Conservation (phyloP, 805 yeast species). For the Millerozyma miso region DNA sequence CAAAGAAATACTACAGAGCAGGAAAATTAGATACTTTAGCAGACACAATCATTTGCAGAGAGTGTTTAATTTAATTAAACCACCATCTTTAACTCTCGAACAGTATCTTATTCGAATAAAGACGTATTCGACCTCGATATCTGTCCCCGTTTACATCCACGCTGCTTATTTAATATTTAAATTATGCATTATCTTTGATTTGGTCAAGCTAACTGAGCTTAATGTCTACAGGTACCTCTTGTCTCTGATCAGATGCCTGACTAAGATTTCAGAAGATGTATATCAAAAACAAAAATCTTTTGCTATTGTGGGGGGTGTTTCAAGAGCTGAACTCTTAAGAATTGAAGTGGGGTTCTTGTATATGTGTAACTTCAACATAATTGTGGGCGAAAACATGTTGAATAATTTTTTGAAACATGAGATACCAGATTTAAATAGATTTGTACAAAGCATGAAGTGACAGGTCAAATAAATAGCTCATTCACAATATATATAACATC, state of each 20-base stretch:
- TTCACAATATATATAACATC: too few species aligned
- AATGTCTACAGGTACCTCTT: constrained; percentile 38
- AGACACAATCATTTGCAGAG: constrained; percentile 23
- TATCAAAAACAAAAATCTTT: constrained; percentile 38
- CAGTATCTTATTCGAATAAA: constrained; percentile 34
- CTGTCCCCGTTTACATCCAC: constrained; percentile 37
- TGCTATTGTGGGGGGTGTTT: constrained; percentile 42
- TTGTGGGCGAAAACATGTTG: constrained; percentile 31
- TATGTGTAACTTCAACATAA: constrained; percentile 34
- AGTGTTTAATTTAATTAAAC: constrained; percentile 28
- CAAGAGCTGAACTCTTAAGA: constrained; percentile 30
- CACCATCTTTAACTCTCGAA: constrained; percentile 32
- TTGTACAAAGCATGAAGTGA: neutral
- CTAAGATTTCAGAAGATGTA: constrained; percentile 38
- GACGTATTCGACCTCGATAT: constrained; percentile 36
- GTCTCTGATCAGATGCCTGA: constrained; percentile 39
- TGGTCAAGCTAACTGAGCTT: constrained; percentile 25
- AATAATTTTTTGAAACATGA: constrained; percentile 22
- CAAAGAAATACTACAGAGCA: constrained; percentile 17
- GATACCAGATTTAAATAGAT: neutral
- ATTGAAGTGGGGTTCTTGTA: constrained; percentile 40
- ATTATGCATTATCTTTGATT: constrained; percentile 27
- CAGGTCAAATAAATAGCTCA: too few species aligned
- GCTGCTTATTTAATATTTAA: constrained; percentile 36
- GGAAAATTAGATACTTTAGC: constrained; percentile 14